Percentiles rank a stretch among this genome's conserved stretches.
Conservation (phyloP, 371 early-diverging fungal genomes). For the Apophysomyces ossiformis region DNA sequence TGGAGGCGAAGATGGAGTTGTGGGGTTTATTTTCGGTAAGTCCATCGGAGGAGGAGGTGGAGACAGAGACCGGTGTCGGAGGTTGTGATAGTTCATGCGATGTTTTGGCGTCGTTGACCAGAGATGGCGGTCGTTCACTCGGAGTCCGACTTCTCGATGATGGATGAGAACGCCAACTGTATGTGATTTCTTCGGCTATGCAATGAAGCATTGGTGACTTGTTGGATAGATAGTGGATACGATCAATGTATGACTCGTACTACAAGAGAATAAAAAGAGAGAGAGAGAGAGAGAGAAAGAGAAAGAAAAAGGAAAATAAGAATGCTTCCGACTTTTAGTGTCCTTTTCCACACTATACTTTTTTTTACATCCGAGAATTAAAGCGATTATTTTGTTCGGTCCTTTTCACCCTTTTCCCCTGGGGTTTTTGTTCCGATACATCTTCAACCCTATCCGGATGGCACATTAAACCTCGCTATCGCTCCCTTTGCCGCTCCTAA, state of each 20-base stretch:
- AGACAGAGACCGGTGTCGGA: conserved; percentile 7
- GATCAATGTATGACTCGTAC: conserved; percentile 24
- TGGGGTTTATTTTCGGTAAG: conserved; percentile 16
- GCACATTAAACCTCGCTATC: conserved; percentile 10
- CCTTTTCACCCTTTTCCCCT: not conserved
- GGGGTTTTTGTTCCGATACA: conserved; percentile 2
- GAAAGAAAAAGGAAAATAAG: conserved; percentile 7
- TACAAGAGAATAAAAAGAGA: conserved; percentile 10
- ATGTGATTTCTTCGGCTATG: conserved; percentile 26
- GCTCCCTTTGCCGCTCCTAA: conserved; percentile 9
- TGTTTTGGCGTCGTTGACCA: conserved; percentile 13
- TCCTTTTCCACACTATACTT: not conserved
- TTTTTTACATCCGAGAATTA: conserved; percentile 4
- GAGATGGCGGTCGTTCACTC: conserved; percentile 14
- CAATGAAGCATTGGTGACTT: conserved; percentile 21
- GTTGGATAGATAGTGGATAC: conserved; percentile 14
- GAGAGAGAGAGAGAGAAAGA: conserved; percentile 8
- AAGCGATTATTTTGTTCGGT: not conserved
- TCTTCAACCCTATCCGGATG: not conserved
- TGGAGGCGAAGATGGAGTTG: conserved; percentile 22
- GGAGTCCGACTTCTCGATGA: conserved; percentile 5
- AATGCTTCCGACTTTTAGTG: conserved; percentile 14
- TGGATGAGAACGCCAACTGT: conserved; percentile 8
- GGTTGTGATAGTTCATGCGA: conserved; percentile 15
- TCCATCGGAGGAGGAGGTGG: conserved; percentile 5